A percentile compares a stretch with the other conserved stretches of the same genome.
Conservation (phyloP, 495 filamentous ascomycete genomes). For the Lophiostoma macrostomum region DNA sequence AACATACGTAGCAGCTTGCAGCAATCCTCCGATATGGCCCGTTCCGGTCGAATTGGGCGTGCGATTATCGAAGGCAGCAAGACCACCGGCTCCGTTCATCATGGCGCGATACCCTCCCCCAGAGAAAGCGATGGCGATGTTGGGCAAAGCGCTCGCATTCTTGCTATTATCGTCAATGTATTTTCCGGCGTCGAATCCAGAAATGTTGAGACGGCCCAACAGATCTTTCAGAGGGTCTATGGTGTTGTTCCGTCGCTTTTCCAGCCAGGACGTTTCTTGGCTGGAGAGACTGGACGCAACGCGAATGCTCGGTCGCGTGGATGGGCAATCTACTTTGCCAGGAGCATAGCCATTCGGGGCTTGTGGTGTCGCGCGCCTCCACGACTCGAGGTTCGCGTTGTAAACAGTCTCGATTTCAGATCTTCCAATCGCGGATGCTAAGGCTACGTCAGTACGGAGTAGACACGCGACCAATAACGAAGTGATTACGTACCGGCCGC, state of each 20-base stretch:
- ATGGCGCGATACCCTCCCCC: conserved; percentile 82
- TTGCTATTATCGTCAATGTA: conserved; percentile 62
- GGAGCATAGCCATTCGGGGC: conserved; percentile 44
- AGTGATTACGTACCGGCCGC: conserved; percentile 13
- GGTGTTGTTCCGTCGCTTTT: conserved; percentile 55
- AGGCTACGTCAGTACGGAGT: neutral
- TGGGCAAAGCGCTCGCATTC: conserved; percentile 59
- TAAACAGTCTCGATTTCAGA: neutral
- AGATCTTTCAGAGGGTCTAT: conserved; percentile 68
- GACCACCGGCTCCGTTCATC: conserved; percentile 81
- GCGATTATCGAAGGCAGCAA: conserved; percentile 80
- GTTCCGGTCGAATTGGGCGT: conserved; percentile 60
- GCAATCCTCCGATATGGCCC: conserved; percentile 78
- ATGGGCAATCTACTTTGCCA: conserved; percentile 38
- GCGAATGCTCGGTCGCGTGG: conserved; percentile 51
- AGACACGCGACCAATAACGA: neutral
- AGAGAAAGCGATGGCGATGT: conserved; percentile 61
- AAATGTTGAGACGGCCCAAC: conserved; percentile 67
- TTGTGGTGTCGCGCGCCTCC: conserved; percentile 34
- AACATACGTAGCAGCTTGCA: conserved; percentile 83
- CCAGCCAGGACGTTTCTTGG: conserved; percentile 68
- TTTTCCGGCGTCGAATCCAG: conserved; percentile 66
- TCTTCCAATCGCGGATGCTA: conserved; percentile 15
- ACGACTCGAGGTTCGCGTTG: conserved; percentile 6
- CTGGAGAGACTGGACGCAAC: conserved; percentile 57